Conservation (phyloP, 2,329 filamentous ascomycete species). For the Rhinocladiella similis region DNA sequence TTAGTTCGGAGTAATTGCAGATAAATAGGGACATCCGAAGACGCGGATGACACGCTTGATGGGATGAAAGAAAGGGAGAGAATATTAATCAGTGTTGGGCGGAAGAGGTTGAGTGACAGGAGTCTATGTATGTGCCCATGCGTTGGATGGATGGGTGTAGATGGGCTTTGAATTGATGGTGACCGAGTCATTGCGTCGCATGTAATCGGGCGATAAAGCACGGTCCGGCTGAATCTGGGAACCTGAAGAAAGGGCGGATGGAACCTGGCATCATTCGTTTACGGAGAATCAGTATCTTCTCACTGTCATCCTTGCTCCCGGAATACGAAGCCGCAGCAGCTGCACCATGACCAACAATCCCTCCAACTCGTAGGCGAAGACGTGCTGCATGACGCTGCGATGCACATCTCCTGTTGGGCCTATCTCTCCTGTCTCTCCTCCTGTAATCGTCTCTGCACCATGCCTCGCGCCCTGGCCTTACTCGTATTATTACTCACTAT, state of each 20-base stretch:
- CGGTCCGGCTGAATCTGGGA: constrained; percentile 5
- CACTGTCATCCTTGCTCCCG: background rate
- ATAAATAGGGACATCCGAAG: background rate
- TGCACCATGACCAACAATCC: too few species aligned
- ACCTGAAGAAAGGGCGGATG: background rate
- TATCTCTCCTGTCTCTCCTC: background rate
- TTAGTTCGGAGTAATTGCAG: background rate
- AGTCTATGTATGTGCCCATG: background rate
- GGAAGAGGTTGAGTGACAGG: background rate
- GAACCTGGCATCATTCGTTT: background rate
- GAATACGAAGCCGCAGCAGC: background rate
- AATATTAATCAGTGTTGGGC: constrained; percentile 3
- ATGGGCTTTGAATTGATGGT: background rate
- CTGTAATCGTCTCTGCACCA: background rate
- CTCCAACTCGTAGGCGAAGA: background rate
- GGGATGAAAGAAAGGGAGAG: background rate
- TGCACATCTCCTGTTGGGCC: background rate
- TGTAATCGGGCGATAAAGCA: constrained; percentile 3
- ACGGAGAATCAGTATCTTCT: too few species aligned
- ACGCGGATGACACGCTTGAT: background rate
- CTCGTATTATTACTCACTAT: too few species aligned
- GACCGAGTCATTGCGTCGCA: constrained; percentile 5
- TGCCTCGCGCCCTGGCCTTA: background rate
- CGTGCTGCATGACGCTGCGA: background rate
- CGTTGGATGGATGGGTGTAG: background rate